Base-by-base conservation (phyloP, 2,329 filamentous ascomycete genomes). In the Camillea tinctor region DNA sequence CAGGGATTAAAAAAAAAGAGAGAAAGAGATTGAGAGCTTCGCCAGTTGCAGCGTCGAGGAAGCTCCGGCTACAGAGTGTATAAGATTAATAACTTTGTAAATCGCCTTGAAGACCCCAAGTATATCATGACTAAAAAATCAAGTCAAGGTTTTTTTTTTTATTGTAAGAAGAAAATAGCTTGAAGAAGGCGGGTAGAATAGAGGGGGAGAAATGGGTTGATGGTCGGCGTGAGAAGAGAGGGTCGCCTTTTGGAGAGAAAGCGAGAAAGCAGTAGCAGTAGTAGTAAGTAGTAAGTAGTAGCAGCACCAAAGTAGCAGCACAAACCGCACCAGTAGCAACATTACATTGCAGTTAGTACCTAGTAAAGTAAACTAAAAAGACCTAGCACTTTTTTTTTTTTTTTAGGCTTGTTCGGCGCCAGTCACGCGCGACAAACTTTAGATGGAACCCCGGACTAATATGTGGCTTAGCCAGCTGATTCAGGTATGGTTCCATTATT, bases 21-120 rank as follows among this genome's bases (percentile, higher is more conserved):
- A 69, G 68, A 67, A 68, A 67, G 69, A 66, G n/a, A n/a, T n/a
- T n/a, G n/a, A n/a, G 66, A 68, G 66, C 70, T 69, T 67, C 58
- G 56, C 26, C 56, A 49, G 55, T 44, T 69, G 70, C 64, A 66
- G 67, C 63, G 62, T 59, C 55, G 54, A 54, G 54, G 64, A 52
- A 56, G 63, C 63, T 63, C 61, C 66, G 61, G 61, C 64, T 71
- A 75, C 70, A 67, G 69, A 66, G 65, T 64, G 63, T 66, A 68
- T 65, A 69, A 67, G 63, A 69, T 60, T 9, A 30, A 30, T 30
- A 30, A 30, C 26, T 30, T 66, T 54, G 44, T 65, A 61, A 64
- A 62, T 71, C 64, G 63, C 62, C 66, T 55, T 52, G 62, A 53
- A 40, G 54, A 53, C 40, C 26, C 56, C 49, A 58, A 55, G 64